Base-by-base conservation (phyloP, 129 eudicot species). In the Flaveria sonorensis region DNA sequence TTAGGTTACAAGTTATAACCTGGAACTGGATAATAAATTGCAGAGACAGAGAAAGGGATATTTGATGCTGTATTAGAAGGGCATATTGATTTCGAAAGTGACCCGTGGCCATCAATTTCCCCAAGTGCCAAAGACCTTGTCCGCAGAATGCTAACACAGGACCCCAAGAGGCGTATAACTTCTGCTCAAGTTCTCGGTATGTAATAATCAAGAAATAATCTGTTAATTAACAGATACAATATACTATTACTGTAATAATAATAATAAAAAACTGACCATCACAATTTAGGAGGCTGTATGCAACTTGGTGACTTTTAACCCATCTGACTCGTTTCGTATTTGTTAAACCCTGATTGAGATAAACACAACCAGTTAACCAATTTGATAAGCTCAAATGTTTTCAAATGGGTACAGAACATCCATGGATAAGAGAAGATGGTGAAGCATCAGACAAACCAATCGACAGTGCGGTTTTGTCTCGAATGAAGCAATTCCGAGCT, bases 401-500 rank as follows among this genome's bases (percentile, higher is more conserved):
- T 39, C 2, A 63, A 68, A 72, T 64, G 56, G 73, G 36, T 63
- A 43, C 66, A 93, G 98, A 90, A 74, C 98, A 93, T 82, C 98
- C 94, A 72, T 93, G 98, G 98, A 79, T 93, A 23, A 82, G 87
- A 83, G 92, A 90, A 83, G 94, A 83, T 40, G 98, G 94, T 64
- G 92, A 90, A 64, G 98, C 98, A 77, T 93, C 98, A 48, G 98
- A 93, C 77, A 90, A 85, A 55, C 98, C 98, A 73, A 90, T 93
- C 20, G 96, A 93, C 80, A 85, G 96, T 72, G 98, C 95, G 12
- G 98, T 90, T 11, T 90, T 93, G 42, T 85, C 95, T 3, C 89
- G 96, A 86, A 90, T 93, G 96, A 93, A 93, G 83, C 98, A 93
- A 72, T 93, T 93, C 86, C 84, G 98, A 86, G 98, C 93, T 48